These are phyloP conservation scores for Yamadazyma insecticola DNA, from an alignment of 805 yeast genomes.

Conservation along the genomic window DNA sequence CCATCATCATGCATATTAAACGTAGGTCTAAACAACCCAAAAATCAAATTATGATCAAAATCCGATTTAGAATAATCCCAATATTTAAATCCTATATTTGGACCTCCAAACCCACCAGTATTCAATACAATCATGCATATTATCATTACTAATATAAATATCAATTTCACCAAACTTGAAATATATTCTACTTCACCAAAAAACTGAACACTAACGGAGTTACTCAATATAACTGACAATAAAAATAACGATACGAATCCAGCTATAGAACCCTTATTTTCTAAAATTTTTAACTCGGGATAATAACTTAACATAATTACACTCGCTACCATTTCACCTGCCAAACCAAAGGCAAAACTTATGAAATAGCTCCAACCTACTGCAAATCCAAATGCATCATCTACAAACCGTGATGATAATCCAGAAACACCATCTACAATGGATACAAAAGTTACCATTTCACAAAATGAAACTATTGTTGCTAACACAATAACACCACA, in stretches of 20 bases:
- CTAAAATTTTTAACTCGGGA: constrained; percentile 48
- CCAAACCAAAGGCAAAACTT: constrained; percentile 66
- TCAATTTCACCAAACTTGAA: constrained; percentile 54
- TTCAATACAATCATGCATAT: constrained; percentile 64
- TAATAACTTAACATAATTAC: constrained; percentile 72
- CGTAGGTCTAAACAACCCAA: constrained; percentile 72
- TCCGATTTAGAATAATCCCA: constrained; percentile 59
- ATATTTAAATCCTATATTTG: constrained; percentile 57
- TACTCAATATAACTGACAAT: constrained; percentile 43
- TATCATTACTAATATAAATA: constrained; percentile 49
- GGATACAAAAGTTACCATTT: constrained; percentile 75
- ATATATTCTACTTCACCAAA: constrained; percentile 73
- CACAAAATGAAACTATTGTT: constrained; percentile 73
- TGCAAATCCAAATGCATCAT: constrained; percentile 73
- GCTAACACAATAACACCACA: constrained; percentile 64
- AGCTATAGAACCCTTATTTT: constrained; percentile 35
- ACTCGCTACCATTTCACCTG: constrained; percentile 78
- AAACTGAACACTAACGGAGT: constrained; percentile 63
- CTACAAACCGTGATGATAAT: constrained; percentile 67
- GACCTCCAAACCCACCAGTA: constrained; percentile 47
- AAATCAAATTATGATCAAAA: constrained; percentile 42
- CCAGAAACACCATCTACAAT: constrained; percentile 79
- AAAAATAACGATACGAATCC: constrained; percentile 66
- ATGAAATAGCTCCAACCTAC: constrained; percentile 72
- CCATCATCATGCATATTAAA: constrained; percentile 65